Evolutionary conservation across 768 basidiomycete species (phyloP).

Genomic region (Saitozyma sp.): DNA sequence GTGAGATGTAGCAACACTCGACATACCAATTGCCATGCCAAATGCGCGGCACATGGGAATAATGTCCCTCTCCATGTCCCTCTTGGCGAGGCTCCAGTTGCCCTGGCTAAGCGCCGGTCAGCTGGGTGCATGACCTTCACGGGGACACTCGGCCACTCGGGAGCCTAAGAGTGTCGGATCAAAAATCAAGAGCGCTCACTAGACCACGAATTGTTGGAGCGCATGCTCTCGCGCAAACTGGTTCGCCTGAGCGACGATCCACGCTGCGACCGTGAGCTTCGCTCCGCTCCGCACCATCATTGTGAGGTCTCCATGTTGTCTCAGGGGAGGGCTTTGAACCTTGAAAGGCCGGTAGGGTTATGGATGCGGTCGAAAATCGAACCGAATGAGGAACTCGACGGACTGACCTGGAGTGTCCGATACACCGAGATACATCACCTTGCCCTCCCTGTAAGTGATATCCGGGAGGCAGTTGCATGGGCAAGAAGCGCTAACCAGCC

Average conservation of each 20-base stretch:
- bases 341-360: no score
- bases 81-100: constrained; percentile 29
- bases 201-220: constrained; percentile 60
- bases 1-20: no score
- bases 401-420: constrained; percentile 40
- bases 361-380: no score
- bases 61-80: constrained; percentile 62
- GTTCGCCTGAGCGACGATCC: constrained; percentile 52
- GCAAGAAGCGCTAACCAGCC: no score
- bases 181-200: constrained; percentile 55
- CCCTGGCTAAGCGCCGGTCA: constrained; percentile 25
- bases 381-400: not conserved
- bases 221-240: constrained; percentile 59
- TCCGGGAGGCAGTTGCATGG: no score
- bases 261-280: constrained; percentile 10
- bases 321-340: no score
- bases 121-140: no score
- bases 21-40: constrained; percentile 27
- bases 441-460: no score
- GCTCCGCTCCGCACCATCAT: no score
- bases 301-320: no score
- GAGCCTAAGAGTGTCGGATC: not conserved
- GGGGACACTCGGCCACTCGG: no score
- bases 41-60: constrained; percentile 54
- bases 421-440: constrained; percentile 51